Conservation (phyloP, 1,284 basidiomycete species). For the Fomes fomentarius region DNA sequence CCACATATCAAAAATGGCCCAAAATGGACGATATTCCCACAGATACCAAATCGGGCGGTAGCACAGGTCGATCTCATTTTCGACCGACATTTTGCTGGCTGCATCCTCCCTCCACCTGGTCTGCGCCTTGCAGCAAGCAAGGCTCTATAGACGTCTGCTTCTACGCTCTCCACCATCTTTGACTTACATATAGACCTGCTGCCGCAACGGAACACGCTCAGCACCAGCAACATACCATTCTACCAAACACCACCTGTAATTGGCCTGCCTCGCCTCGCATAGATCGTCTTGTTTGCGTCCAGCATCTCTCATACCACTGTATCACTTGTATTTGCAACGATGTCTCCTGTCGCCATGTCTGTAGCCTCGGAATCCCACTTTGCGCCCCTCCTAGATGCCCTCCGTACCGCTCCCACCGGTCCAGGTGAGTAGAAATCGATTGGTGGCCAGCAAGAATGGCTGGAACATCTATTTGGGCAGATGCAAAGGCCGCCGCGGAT, state of each 20-base stretch:
- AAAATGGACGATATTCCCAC: neutral
- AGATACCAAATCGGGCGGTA: constrained; percentile 13
- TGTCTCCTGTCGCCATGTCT: constrained; percentile 61
- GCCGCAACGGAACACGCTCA: constrained; percentile 3
- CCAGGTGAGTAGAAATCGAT: constrained; percentile 52
- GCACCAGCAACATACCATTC: constrained; percentile 16
- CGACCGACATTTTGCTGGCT: constrained; percentile 7
- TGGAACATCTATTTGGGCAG: constrained; percentile 38
- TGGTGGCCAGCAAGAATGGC: neutral
- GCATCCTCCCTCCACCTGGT: constrained; percentile 4
- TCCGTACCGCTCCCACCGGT: constrained; percentile 71
- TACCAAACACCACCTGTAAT: constrained; percentile 27
- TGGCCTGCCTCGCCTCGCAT: constrained; percentile 20
- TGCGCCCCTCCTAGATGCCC: constrained; percentile 58
- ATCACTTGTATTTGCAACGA: constrained; percentile 33
- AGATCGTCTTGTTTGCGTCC: constrained; percentile 17
- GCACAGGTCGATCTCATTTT: constrained; percentile 11
- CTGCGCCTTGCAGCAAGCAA: constrained; percentile 14
- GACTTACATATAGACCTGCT: constrained; percentile 2
- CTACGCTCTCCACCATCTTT: neutral
- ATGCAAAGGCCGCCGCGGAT: constrained; percentile 82
- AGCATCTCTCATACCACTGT: constrained; percentile 21
- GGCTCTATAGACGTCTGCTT: constrained; percentile 9
- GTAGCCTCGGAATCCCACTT: constrained; percentile 49
- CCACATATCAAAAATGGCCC: too few relatives aligned